Evolutionary conservation across 805 yeast species (phyloP).

Genomic region (Lachancea kluyveri): DNA sequence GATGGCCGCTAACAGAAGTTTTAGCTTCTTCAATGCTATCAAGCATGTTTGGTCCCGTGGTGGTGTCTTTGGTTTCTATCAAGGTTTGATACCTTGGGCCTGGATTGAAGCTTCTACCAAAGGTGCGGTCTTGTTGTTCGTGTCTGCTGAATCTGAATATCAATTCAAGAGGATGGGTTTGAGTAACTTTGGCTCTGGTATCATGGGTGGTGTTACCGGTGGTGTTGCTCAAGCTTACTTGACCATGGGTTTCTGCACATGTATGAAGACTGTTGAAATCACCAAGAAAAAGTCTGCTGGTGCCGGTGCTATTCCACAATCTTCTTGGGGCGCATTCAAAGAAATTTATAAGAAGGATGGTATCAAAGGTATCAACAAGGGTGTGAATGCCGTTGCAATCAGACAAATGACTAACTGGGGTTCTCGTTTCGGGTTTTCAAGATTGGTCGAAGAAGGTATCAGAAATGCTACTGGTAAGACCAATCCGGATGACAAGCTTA

Average conservation of each 20-base stretch:
- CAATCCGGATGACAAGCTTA: slow-evolving; percentile 49
- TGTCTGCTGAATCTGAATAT: slow-evolving; percentile 88
- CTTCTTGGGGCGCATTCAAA: slow-evolving; percentile 80
- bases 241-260: slow-evolving; percentile 97
- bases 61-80: slow-evolving; percentile 87
- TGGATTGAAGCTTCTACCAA: slow-evolving; percentile 99
- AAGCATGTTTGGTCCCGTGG: slow-evolving; percentile 88
- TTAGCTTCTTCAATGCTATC: slow-evolving; percentile 61
- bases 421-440: slow-evolving; percentile 86
- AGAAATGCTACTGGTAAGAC: slow-evolving; percentile 56
- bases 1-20: slow-evolving; percentile 91
- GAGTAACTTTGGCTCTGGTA: slow-evolving; percentile 75
- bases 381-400: slow-evolving; percentile 98
- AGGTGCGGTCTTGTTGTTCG: slow-evolving; percentile 92
- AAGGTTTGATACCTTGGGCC: slow-evolving; percentile 98
- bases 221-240: slow-evolving; percentile 95
- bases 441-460: slow-evolving; percentile 85
- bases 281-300: slow-evolving; percentile 77
- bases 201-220: slow-evolving; percentile 92
- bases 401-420: slow-evolving; percentile 99
- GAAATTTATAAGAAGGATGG: slow-evolving; percentile 85
- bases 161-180: slow-evolving; percentile 58
- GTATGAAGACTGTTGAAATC: slow-evolving; percentile 98
- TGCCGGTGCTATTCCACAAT: slow-evolving; percentile 61
- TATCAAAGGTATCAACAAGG: slow-evolving; percentile 89